Evolutionary conservation across 495 filamentous ascomycete genomes (phyloP).

Genomic region (Copromyces sp.): DNA sequence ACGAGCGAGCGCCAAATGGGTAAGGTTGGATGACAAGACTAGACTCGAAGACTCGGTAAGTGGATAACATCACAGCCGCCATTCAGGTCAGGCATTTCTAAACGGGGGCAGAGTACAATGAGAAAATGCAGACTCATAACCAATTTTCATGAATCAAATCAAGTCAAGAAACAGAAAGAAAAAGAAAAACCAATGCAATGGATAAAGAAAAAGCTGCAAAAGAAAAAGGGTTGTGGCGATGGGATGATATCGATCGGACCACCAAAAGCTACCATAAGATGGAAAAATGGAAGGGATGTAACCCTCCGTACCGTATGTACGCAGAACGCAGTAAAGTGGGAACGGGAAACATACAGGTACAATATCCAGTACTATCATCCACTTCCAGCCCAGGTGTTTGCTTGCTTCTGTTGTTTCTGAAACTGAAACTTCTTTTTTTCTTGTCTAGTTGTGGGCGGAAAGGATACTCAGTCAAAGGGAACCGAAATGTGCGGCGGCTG

Average conservation of each 20-base stretch:
- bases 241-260: not conserved
- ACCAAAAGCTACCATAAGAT: not conserved
- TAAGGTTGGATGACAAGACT: not conserved
- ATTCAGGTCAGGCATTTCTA: not conserved
- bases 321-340: not conserved
- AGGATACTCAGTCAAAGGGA: not conserved
- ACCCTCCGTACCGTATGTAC: not conserved
- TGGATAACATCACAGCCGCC: not conserved
- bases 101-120: not conserved
- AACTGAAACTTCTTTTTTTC: not conserved
- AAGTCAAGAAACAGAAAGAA: not conserved
- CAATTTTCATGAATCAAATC: not conserved
- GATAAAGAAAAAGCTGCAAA: not conserved
- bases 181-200: not conserved
- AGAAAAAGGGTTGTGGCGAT: not conserved
- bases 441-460: too few relatives aligned
- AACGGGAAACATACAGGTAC: not conserved
- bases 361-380: too few relatives aligned
- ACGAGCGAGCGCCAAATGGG: not conserved
- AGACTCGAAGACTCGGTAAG: not conserved
- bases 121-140: not conserved
- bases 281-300: not conserved
- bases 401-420: not conserved
- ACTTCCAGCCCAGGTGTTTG: too few relatives aligned
- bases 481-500: not conserved